Evolutionary conservation across 2,329 filamentous ascomycete genomes (phyloP).

Genomic region (Phyllosticta ampelicida): DNA sequence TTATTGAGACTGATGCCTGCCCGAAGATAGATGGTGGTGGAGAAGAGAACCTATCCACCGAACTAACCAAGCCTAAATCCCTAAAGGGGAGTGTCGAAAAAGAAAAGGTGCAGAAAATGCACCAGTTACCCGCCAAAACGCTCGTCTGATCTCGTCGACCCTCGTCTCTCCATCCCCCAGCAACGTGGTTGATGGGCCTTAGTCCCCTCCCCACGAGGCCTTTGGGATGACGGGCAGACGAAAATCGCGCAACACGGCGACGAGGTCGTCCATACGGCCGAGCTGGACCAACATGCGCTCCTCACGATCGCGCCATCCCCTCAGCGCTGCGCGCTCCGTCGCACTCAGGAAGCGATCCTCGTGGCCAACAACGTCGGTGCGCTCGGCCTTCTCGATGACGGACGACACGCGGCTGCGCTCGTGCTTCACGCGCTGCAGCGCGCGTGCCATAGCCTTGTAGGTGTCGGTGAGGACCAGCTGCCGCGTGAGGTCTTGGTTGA

Average conservation of each 20-base stretch:
- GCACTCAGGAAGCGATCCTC: constrained; percentile 70
- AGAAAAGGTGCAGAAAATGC: neutral
- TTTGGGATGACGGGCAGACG: constrained; percentile 7
- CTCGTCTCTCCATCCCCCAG: neutral
- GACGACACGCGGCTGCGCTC: constrained; percentile 62
- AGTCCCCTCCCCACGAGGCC: neutral
- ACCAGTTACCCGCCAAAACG: neutral
- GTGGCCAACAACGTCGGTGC: constrained; percentile 74
- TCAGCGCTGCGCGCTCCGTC: constrained; percentile 59
- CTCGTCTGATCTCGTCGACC: neutral
- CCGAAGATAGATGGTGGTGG: too few species aligned
- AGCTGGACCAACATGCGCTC: constrained; percentile 70
- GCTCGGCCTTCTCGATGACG: constrained; percentile 70
- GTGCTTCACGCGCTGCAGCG: constrained; percentile 66
- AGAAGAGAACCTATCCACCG: too few species aligned
- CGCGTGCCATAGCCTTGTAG: constrained; percentile 83
- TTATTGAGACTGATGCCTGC: too few species aligned
- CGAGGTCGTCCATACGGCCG: constrained; percentile 69
- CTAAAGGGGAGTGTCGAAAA: neutral
- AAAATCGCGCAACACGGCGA: constrained; percentile 67
- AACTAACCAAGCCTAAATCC: too few species aligned
- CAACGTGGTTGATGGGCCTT: neutral
- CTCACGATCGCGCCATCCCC: constrained; percentile 50
- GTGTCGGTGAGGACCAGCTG: constrained; percentile 64
- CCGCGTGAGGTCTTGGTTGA: constrained; percentile 63